Conservation (phyloP, 1,284 basidiomycete species). For the Mixia osmundae region DNA sequence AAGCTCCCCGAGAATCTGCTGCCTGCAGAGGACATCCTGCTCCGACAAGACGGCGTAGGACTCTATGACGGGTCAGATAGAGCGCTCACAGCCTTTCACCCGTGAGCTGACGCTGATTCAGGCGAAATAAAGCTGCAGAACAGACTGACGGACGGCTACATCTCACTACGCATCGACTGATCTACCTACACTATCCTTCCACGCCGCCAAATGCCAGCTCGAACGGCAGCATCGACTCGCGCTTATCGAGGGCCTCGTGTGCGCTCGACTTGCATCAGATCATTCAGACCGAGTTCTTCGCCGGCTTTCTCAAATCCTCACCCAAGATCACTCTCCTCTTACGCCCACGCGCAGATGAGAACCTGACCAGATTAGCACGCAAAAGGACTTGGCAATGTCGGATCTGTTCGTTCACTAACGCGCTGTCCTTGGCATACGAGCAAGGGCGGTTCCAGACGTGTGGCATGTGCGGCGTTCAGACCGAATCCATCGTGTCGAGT, state of each 20-base stretch:
- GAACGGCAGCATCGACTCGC: slow-evolving; percentile 26
- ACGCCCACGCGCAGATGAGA: slow-evolving; percentile 3
- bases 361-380: slow-evolving; percentile 7
- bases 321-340: slow-evolving; percentile 68
- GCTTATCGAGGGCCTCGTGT: too few species aligned
- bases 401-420: slow-evolving; percentile 59
- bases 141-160: slow-evolving; percentile 48
- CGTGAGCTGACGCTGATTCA: slow-evolving; percentile 19
- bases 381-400: slow-evolving; percentile 44
- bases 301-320: slow-evolving; percentile 72
- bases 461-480: slow-evolving; percentile 35
- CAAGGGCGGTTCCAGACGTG: too few species aligned
- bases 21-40: slow-evolving; percentile 49
- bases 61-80: slow-evolving; percentile 62
- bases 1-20: too few species aligned
- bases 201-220: too few species aligned
- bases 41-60: slow-evolving; percentile 51
- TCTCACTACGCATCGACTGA: slow-evolving; percentile 60
- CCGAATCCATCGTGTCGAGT: slow-evolving; percentile 17
- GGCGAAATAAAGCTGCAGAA: slow-evolving; percentile 49
- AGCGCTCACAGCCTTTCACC: slow-evolving; percentile 3
- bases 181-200: slow-evolving; percentile 53
- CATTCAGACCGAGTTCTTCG: slow-evolving; percentile 64
- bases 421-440: too few species aligned
- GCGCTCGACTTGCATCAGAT: slow-evolving; percentile 37